Evolutionary conservation across 345 rosid species (phyloP).

Genomic region (Camelina sativa): DNA sequence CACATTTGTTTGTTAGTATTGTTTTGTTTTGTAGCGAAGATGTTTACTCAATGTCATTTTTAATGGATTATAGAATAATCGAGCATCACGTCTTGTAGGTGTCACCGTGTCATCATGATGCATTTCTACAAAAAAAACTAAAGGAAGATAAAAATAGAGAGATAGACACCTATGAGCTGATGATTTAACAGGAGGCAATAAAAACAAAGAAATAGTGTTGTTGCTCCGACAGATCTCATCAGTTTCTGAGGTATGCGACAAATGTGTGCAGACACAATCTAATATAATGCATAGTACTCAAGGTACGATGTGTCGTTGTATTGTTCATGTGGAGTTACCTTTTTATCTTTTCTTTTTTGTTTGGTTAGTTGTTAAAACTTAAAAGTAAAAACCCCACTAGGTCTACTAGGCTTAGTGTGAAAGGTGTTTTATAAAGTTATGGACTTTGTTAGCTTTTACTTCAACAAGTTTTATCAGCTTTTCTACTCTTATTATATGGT

Average conservation of each 20-base stretch:
- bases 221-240: conserved; percentile 30
- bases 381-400: conserved; percentile 20
- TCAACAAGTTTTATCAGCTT: conserved; percentile 6
- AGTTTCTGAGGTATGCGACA: conserved; percentile 37
- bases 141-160: background rate
- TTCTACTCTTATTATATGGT: conserved; percentile 9
- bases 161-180: background rate
- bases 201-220: conserved; percentile 19
- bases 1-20: conserved; percentile 30
- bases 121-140: background rate
- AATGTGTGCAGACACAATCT: conserved; percentile 37
- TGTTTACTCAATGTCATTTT: background rate
- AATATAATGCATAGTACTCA: conserved; percentile 35
- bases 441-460: conserved; percentile 36
- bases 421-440: conserved; percentile 36
- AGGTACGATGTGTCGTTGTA: conserved; percentile 30
- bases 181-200: conserved; percentile 3
- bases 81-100: conserved; percentile 38
- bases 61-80: conserved; percentile 4
- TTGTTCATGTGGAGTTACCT: conserved; percentile 33
- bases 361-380: conserved; percentile 24
- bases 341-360: conserved; percentile 2
- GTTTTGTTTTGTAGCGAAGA: conserved; percentile 7
- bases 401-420: conserved; percentile 35
- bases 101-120: conserved; percentile 36